Base-by-base conservation (phyloP, 768 basidiomycete species). In the Russula vinacea region DNA sequence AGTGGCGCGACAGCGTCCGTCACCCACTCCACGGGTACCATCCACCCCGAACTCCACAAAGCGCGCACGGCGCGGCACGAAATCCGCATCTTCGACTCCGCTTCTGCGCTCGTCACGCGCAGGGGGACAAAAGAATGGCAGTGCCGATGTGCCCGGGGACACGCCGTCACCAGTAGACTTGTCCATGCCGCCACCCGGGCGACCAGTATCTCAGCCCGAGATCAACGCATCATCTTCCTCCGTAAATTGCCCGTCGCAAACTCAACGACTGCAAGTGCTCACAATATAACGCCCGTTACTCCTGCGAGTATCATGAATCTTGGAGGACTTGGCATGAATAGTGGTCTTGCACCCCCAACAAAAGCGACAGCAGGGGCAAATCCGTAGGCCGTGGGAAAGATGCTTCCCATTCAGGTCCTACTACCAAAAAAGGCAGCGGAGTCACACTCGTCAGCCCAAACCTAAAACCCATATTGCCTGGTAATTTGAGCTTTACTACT, bases 231-330 rank as follows among this genome's bases (percentile, higher is more conserved):
- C 65, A 17, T 35, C 67, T 29, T 42, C 56, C 17, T 19, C 67
- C 7, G 22, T 47, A 32, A 62, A 55, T 42, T 50, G 56, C 37
- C 52, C 44, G 45, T 64, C 39, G 37, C 49, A 54, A 58, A 55
- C 10, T 47, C 56, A 11, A 40, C 63, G 0, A 58, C 66, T 7
- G 19, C 62, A 26, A 45, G 62, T 35, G 61, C 67, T 1, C 71
- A 73, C 72, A 79, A 78, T 65, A 73, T 86, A 65, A 84, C 79
- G 5, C 95, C 95, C 7, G 92, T 93, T 50, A 97, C 95, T 0
- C 95, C 95, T 0, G 89, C 92, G 0, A 90, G 86, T 62, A 89
- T 98, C 71, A 92, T 98, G 91, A 95, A 95, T 67, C 79, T 98
- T 8, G 86, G 87, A 3, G 76, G 82, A 42, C 73, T 88, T 2